phyloP scores from a whole-genome alignment of 1,284 basidiomycete species.

The Ustilago lituana region DNA sequence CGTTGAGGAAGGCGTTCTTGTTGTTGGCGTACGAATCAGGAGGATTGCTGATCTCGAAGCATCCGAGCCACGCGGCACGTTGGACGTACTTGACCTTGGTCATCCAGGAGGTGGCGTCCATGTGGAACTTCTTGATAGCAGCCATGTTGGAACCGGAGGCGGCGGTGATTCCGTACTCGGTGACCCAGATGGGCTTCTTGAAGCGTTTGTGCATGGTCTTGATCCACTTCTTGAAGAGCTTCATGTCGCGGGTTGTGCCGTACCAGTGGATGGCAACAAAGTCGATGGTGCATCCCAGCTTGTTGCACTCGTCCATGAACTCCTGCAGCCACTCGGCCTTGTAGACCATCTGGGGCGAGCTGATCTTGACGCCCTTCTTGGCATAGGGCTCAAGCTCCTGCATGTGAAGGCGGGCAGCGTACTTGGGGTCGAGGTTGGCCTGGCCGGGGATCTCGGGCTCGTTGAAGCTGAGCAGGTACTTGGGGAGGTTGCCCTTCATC shows the following conservation, averaged over 20 bases:
- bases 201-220: conserved; percentile 51
- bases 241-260: conserved; percentile 56
- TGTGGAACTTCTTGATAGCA: conserved; percentile 56
- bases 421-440: conserved; percentile 53
- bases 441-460: conserved; percentile 62
- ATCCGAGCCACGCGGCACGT: conserved; percentile 63
- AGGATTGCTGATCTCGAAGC: conserved; percentile 56
- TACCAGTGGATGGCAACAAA: conserved; percentile 67
- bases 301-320: conserved; percentile 60
- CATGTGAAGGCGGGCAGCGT: conserved; percentile 58
- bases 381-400: conserved; percentile 62
- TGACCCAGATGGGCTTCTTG: conserved; percentile 63
- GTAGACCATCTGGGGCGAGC: conserved; percentile 64
- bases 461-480: conserved; percentile 61
- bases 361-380: conserved; percentile 60
- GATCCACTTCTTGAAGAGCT: conserved; percentile 55
- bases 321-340: conserved; percentile 58
- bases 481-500: conserved; percentile 47
- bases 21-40: conserved; percentile 61
- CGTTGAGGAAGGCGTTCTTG: conserved; percentile 62
- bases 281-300: conserved; percentile 57
- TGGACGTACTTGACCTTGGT: conserved; percentile 50
- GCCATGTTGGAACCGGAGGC: conserved; percentile 47
- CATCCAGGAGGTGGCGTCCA: conserved; percentile 56
- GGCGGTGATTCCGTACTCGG: conserved; percentile 64